Percentiles rank a stretch among this genome's conserved stretches.
These are phyloP conservation scores for Sphaerobolus stellatus DNA, from an alignment of 1,284 basidiomycete species.

Conservation along the genomic window DNA sequence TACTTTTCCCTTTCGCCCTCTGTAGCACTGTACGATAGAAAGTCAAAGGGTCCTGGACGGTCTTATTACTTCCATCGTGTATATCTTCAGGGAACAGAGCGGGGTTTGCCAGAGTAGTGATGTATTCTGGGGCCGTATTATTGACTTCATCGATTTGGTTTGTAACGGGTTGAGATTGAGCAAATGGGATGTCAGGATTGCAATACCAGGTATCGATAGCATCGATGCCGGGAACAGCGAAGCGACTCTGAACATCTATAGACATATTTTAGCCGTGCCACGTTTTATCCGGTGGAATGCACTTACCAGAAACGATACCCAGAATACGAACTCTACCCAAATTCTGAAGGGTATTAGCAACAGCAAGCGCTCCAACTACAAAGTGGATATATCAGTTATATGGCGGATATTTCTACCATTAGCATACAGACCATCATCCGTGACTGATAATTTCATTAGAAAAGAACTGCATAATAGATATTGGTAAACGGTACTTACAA, in stretches of 20 bases:
- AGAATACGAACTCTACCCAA: neutral
- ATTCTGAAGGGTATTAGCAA: conserved; percentile 6
- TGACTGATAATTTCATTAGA: neutral
- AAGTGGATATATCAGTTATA: neutral
- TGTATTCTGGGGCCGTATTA: neutral
- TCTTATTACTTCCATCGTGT: neutral
- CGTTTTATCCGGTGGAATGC: too few relatives aligned
- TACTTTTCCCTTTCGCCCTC: neutral
- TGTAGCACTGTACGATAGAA: neutral
- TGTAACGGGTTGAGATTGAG: neutral
- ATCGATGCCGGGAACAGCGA: conserved; percentile 1
- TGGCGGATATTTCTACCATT: neutral
- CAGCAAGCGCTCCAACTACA: neutral
- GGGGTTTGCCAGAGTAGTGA: conserved; percentile 1
- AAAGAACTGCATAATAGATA: neutral
- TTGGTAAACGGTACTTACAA: neutral
- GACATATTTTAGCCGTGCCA: too few relatives aligned
- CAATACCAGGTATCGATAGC: conserved; percentile 1
- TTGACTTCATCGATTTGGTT: neutral
- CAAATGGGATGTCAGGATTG: conserved; percentile 4
- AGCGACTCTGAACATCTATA: neutral
- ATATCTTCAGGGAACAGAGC: neutral
- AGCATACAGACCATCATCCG: conserved; percentile 1
- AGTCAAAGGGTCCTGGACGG: neutral
- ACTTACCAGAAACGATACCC: conserved; percentile 5